Base-by-base conservation (phyloP, 106 monocot species). In the Cymbidium sinense region DNA sequence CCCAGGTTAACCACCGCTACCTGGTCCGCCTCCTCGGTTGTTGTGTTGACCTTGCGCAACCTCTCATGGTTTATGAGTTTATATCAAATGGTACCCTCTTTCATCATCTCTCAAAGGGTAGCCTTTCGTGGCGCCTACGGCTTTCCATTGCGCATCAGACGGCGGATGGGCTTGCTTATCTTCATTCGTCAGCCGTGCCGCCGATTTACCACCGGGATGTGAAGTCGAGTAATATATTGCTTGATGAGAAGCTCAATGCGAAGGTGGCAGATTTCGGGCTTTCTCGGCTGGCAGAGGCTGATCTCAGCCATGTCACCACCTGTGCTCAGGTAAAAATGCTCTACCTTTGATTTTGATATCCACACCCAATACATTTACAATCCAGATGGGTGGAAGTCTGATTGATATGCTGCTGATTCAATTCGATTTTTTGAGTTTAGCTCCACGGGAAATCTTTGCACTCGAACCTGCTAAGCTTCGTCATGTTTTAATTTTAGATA, bases 151-250 rank as follows among this genome's bases (percentile, higher is more conserved):
- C 88, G 0, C 84, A 84, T 31, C 88, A 91, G 51, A 88, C 86
- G 0, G 91, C 91, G 0, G 83, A 85, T 37, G 91, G 84, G 9
- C 83, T 91, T 7, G 91, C 91, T 17, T 88, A 91, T 84, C 76
- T 91, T 34, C 91, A 91, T 70, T 91, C 79, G 30, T 82, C 91
- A 7, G 91, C 91, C 25, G 75, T 86, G 62, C 86, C 88, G 2
- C 91, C 91, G 0, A 91, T 91, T 34, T 91, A 91, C 78, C 91
- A 91, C 80, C 79, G 91, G 18, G 88, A 91, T 67, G 84, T 91
- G 47, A 91, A 91, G 80, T 91, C 91, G 0, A 86, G 84, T 83
- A 91, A 91, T 80, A 91, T 91, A 0, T 77, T 91, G 0, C 82
- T 91, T 11, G 91, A 91, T 77, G 88, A 88, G 28, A 86, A 86